Conservation (phyloP, 2,329 filamentous ascomycete genomes). For the Pseudogymnoascus sp. region DNA sequence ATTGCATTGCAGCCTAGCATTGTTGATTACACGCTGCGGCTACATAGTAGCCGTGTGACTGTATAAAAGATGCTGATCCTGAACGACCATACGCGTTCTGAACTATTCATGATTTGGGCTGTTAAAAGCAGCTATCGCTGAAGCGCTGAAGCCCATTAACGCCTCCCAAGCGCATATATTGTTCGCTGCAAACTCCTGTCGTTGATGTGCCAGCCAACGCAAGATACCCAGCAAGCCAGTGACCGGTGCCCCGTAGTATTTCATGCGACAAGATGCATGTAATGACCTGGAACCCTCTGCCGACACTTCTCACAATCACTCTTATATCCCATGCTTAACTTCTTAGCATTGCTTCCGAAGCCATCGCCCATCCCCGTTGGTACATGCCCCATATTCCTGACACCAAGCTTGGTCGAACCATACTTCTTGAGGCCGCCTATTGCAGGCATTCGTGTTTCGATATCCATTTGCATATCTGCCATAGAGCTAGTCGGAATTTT, state of each 20-base stretch:
- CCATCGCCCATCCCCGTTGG: constrained; percentile 15
- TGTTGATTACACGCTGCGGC: not conserved
- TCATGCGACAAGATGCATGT: not conserved
- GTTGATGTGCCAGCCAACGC: not conserved
- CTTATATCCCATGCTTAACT: constrained; percentile 70
- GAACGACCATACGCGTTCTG: not conserved
- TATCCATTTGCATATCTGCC: constrained; percentile 27
- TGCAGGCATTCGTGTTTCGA: constrained; percentile 15
- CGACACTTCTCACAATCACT: constrained; percentile 72
- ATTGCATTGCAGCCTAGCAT: not conserved
- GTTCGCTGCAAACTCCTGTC: not conserved
- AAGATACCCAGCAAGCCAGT: not conserved
- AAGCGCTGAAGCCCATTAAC: not conserved
- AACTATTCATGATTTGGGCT: not conserved
- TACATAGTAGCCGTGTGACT: not conserved
- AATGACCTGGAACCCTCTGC: constrained; percentile 67
- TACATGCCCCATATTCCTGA: constrained; percentile 24
- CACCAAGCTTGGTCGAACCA: constrained; percentile 26
- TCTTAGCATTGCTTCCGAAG: constrained; percentile 50
- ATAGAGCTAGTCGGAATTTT: constrained; percentile 23
- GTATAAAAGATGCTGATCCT: not conserved
- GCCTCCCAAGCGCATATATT: not conserved
- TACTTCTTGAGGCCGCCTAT: constrained; percentile 24
- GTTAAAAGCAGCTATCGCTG: too few species aligned
- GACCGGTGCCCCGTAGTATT: not conserved